phyloP scores from a whole-genome alignment of 306 rosid species.

The Cyamopsis tetragonoloba region DNA sequence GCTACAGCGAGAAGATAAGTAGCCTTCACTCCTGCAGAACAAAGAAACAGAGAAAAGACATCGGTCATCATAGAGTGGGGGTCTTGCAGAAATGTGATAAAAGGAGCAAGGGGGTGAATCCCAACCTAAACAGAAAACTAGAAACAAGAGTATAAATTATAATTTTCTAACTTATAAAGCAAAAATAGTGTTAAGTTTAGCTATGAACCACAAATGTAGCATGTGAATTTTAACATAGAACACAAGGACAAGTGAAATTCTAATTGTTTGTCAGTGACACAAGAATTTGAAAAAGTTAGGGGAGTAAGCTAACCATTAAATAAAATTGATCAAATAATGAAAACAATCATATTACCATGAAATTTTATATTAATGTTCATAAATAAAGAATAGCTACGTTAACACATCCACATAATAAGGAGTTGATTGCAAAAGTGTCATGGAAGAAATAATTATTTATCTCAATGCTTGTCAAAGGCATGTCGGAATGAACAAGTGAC shows the following conservation, averaged over 20 bases:
- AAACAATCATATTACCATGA: constrained; percentile 18
- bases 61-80: background rate
- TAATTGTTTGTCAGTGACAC: background rate
- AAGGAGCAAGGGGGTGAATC: constrained; percentile 11
- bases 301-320: background rate
- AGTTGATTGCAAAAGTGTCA: constrained; percentile 1
- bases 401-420: constrained; percentile 7
- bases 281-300: constrained; percentile 13
- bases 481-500: constrained; percentile 14
- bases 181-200: background rate
- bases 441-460: background rate
- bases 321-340: constrained; percentile 6
- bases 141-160: background rate
- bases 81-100: background rate
- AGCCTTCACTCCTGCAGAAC: constrained; percentile 87
- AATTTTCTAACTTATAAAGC: background rate
- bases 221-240: background rate
- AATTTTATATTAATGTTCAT: constrained; percentile 2
- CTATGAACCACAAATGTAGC: background rate
- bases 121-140: constrained; percentile 12
- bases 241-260: constrained; percentile 8
- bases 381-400: background rate
- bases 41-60: constrained; percentile 9
- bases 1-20: constrained; percentile 99
- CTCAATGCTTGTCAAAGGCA: constrained; percentile 10